Conservation (phyloP, 306 rosid genomes). For the Notholithocarpus densiflorus region DNA sequence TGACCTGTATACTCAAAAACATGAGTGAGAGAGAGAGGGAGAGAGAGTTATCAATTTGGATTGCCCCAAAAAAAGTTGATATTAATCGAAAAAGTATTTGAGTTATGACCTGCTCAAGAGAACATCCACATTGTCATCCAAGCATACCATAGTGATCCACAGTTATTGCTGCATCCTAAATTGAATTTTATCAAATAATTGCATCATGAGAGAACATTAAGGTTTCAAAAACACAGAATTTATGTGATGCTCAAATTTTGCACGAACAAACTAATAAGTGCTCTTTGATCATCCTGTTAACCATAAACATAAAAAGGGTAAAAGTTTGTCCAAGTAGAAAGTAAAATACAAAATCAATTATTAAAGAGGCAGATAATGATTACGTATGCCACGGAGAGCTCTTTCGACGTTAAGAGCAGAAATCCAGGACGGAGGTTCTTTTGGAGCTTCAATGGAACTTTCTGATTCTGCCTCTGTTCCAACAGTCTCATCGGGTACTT, state of each 20-base stretch:
- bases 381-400: constrained; percentile 91
- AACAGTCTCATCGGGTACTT: constrained; percentile 37
- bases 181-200: constrained; percentile 19
- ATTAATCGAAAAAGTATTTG: not conserved
- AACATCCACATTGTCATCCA: constrained; percentile 57
- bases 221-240: not conserved
- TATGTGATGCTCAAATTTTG: too few species aligned
- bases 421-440: constrained; percentile 54
- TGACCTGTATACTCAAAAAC: constrained; percentile 33
- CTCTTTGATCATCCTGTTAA: too few species aligned
- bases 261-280: too few species aligned
- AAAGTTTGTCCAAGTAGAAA: too few species aligned
- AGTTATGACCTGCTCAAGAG: constrained; percentile 49
- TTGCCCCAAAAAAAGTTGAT: not conserved
- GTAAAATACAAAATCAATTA: not conserved
- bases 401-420: constrained; percentile 80
- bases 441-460: constrained; percentile 53
- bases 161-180: constrained; percentile 83
- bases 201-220: not conserved
- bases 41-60: not conserved
- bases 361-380: not conserved
- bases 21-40: not conserved
- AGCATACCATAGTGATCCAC: constrained; percentile 78
- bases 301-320: not conserved
- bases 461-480: constrained; percentile 45